Conservation (phyloP, 805 yeast species). For the Ogataea saltuana region DNA sequence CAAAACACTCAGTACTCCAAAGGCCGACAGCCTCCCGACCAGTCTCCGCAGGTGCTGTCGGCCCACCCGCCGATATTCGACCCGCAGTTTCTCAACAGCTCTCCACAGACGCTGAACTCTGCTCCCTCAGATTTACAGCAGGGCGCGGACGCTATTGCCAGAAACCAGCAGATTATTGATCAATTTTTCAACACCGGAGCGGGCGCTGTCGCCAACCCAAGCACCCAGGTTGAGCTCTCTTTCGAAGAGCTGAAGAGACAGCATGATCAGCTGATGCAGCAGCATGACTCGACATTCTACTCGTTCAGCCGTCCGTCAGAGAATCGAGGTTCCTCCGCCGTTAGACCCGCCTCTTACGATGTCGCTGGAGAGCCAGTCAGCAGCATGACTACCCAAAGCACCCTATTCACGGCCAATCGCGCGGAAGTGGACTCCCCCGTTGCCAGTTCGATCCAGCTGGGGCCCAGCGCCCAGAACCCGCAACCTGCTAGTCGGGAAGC, state of each 20-base stretch:
- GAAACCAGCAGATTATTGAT: slow-evolving; percentile 19
- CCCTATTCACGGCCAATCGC: background rate
- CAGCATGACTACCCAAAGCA: background rate
- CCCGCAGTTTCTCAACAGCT: slow-evolving; percentile 15
- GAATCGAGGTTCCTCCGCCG: background rate
- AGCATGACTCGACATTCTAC: slow-evolving; percentile 18
- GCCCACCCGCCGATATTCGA: slow-evolving; percentile 17
- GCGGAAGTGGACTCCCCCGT: background rate
- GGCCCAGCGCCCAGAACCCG: background rate
- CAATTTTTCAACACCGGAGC: slow-evolving; percentile 12
- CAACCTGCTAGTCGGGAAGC: no score
- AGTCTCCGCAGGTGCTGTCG: background rate
- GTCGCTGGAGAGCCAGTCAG: slow-evolving; percentile 4
- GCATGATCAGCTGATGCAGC: slow-evolving; percentile 24
- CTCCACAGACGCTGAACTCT: background rate
- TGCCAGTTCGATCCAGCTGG: background rate
- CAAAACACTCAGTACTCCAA: slow-evolving; percentile 1
- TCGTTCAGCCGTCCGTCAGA: slow-evolving; percentile 10
- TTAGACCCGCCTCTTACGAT: no score
- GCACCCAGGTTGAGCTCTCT: slow-evolving; percentile 5
- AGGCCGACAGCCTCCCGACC: background rate
- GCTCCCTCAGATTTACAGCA: background rate
- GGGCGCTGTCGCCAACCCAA: no score
- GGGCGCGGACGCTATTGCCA: slow-evolving; percentile 2
- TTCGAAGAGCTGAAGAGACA: slow-evolving; percentile 26